Base-by-base conservation (phyloP, 257 asterid species). In the Hygrophila difformis region DNA sequence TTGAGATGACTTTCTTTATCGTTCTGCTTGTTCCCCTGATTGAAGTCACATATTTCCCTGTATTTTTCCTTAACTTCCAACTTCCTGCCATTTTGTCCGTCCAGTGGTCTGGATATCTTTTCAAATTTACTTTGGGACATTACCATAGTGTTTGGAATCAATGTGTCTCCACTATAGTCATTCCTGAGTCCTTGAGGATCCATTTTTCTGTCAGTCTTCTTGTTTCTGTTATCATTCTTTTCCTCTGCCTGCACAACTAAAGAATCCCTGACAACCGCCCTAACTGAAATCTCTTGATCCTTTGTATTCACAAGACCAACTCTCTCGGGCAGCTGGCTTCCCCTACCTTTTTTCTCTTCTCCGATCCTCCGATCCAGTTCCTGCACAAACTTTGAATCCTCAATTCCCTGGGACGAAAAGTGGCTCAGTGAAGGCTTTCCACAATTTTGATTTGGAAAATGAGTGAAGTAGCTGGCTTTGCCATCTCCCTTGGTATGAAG, bases 351-450 rank as follows among this genome's bases (percentile, higher is more conserved):
- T 92, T 71, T 74, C 75, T 61, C 35, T n/a, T n/a, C n/a, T n/a
- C n/a, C n/a, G n/a, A n/a, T n/a, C n/a, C n/a, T n/a, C n/a, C n/a
- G n/a, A n/a, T 59, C 83, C 73, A 76, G 50, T 53, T 79, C 87
- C 68, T 40, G 76, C 46, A 66, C 69, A 61, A 61, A 74, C 62
- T 71, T 77, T 46, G 82, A 49, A 47, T 73, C 86, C 55, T 63
- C 78, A 12, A 38, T 56, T 37, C 41, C 69, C 48, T 19, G 60
- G 49, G 62, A 48, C 39, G 51, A 55, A 36, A 55, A 14, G 53
- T 36, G 60, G 60, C 63, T 56, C 15, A 44, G 63, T 50, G 53
- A 26, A 47, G 70, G 54, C 52, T 50, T n/a, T n/a, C n/a, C n/a
- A n/a, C n/a, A n/a, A n/a, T n/a, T n/a, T n/a, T n/a, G n/a, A n/a